Evolutionary conservation across 2,329 filamentous ascomycete genomes (phyloP).

Genomic region (Elsinoe perseae): DNA sequence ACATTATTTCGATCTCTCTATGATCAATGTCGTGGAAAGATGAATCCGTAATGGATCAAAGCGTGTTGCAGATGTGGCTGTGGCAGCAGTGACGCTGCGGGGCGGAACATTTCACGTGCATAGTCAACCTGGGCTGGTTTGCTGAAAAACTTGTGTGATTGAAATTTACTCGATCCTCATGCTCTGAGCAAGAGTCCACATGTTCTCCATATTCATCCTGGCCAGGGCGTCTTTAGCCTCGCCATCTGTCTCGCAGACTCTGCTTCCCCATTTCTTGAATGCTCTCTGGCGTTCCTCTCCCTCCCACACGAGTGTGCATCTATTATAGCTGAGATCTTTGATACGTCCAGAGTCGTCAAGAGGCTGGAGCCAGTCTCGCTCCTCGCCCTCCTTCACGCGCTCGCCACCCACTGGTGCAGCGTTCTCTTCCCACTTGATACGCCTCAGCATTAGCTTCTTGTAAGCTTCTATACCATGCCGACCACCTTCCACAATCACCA

Average conservation of each 20-base stretch:
- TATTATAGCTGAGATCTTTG: slow-evolving; percentile 75
- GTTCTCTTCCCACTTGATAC: slow-evolving; percentile 93
- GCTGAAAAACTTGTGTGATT: too few relatives aligned
- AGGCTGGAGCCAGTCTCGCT: slow-evolving; percentile 66
- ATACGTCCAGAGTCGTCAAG: slow-evolving; percentile 70
- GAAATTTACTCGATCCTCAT: slow-evolving; percentile 31
- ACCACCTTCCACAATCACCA: slow-evolving; percentile 89
- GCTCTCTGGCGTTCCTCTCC: slow-evolving; percentile 72
- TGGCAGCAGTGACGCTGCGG: neutral
- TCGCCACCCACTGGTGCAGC: slow-evolving; percentile 50
- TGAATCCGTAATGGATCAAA: neutral
- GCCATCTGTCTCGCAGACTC: slow-evolving; percentile 86
- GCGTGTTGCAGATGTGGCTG: neutral
- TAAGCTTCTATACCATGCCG: slow-evolving; percentile 74
- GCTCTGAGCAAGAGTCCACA: slow-evolving; percentile 85
- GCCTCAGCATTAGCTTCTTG: slow-evolving; percentile 86
- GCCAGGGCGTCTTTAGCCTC: slow-evolving; percentile 75
- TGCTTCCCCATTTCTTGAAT: slow-evolving; percentile 82
- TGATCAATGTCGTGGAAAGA: neutral
- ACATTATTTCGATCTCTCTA: neutral
- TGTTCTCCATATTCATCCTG: slow-evolving; percentile 84
- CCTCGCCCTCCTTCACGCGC: slow-evolving; percentile 53
- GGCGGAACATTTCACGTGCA: neutral
- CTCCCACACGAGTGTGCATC: slow-evolving; percentile 80
- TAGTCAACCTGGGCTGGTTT: too few relatives aligned